These are phyloP conservation scores for Acacia pycnantha DNA, from an alignment of 331 rosid genomes.

Conservation along the genomic window DNA sequence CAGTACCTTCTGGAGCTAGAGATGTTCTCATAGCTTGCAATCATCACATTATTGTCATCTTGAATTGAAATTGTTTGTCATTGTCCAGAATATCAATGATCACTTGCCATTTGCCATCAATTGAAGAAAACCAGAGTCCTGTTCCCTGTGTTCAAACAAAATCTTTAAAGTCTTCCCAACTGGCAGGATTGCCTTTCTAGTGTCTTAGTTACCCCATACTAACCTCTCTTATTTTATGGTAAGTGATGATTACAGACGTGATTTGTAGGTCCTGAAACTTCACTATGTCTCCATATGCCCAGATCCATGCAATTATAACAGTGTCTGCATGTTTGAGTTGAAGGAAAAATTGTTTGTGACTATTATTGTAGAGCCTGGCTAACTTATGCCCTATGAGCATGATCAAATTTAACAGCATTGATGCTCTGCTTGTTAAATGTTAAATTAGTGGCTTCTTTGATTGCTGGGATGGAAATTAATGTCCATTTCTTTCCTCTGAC, in stretches of 20 bases:
- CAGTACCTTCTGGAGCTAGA: slow-evolving; percentile 1
- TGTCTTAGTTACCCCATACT: neutral
- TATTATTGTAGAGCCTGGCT: neutral
- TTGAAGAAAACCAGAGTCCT: neutral
- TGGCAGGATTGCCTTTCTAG: slow-evolving; percentile 14
- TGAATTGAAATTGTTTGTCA: neutral
- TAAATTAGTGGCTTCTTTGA: slow-evolving; percentile 9
- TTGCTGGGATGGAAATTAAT: slow-evolving; percentile 27
- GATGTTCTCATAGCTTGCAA: neutral
- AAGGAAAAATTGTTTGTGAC: neutral
- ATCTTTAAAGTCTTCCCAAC: neutral
- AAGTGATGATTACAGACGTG: neutral
- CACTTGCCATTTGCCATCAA: neutral
- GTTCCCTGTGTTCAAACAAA: neutral
- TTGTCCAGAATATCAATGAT: neutral
- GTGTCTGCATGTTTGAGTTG: neutral
- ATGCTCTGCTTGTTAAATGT: neutral
- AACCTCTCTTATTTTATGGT: too few species aligned
- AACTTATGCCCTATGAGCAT: neutral
- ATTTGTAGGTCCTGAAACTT: neutral
- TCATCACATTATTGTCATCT: neutral
- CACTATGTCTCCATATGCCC: neutral
- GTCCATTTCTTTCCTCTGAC: slow-evolving; percentile 34
- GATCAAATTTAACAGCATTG: neutral
- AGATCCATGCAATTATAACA: neutral